These are phyloP conservation scores for Hemisphaericaspora xylofermentans DNA, from an alignment of 1,139 yeast genomes.

Conservation along the genomic window DNA sequence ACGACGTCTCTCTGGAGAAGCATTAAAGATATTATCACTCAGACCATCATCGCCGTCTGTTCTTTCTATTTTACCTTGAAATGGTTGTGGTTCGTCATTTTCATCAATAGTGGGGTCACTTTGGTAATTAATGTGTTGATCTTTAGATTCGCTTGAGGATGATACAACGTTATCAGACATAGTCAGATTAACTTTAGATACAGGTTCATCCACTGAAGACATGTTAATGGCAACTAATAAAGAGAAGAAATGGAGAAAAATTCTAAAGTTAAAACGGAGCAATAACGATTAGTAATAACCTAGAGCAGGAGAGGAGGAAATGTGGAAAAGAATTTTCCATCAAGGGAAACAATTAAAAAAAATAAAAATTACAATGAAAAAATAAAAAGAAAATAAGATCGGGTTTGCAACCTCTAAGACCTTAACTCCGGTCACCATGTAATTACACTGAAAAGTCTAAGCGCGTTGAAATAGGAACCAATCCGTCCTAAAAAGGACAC, in stretches of 20 bases:
- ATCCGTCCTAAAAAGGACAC: too few relatives aligned
- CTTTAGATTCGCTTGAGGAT: not conserved
- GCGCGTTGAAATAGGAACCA: too few relatives aligned
- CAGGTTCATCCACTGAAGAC: not conserved
- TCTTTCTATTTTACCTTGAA: not conserved
- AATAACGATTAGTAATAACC: too few relatives aligned
- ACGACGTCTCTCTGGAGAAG: not conserved
- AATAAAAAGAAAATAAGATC: too few relatives aligned
- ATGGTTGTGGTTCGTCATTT: not conserved
- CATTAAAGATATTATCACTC: too few relatives aligned
- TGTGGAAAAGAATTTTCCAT: too few relatives aligned
- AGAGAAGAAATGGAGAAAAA: not conserved
- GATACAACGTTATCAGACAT: not conserved
- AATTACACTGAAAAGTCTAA: too few relatives aligned
- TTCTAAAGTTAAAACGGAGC: not conserved
- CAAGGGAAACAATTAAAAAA: too few relatives aligned
- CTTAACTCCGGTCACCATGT: too few relatives aligned
- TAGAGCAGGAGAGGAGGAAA: too few relatives aligned
- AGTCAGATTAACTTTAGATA: not conserved
- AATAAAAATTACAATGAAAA: too few relatives aligned
- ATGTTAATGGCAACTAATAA: not conserved
- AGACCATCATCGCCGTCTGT: not conserved
- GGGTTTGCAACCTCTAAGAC: too few relatives aligned
- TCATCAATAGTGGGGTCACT: not conserved
- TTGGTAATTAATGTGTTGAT: not conserved